Conservation (phyloP, 169 alveolate species). For the Cyclospora cayetanensis region DNA sequence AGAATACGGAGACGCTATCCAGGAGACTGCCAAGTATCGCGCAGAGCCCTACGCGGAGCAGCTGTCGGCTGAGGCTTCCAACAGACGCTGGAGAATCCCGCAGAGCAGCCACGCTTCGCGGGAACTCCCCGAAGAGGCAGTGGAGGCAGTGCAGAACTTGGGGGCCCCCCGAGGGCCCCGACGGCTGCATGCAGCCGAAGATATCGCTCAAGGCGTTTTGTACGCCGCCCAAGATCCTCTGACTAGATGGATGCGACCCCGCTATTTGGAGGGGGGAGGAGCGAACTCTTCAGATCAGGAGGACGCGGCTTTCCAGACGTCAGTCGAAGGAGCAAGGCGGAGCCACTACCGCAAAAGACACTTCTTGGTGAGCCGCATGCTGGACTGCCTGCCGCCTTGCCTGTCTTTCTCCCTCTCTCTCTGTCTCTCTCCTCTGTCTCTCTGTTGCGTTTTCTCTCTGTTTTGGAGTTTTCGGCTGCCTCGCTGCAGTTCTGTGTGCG, state of each 20-base stretch:
- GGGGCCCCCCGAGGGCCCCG: background rate
- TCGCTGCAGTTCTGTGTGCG: too few relatives aligned
- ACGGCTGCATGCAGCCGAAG: background rate
- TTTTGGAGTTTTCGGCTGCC: too few relatives aligned
- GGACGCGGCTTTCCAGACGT: background rate
- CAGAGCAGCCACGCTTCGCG: background rate
- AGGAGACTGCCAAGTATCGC: background rate
- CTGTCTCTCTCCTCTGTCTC: too few relatives aligned
- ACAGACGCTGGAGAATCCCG: background rate
- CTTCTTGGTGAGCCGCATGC: background rate
- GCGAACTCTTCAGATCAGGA: background rate
- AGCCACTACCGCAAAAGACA: background rate
- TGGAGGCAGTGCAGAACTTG: background rate
- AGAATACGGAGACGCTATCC: too few relatives aligned
- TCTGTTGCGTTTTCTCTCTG: too few relatives aligned
- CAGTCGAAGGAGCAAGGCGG: background rate
- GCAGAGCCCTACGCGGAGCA: background rate
- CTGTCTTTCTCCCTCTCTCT: too few relatives aligned
- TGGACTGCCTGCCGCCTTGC: too few relatives aligned
- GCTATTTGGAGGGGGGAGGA: background rate
- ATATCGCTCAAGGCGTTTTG: background rate
- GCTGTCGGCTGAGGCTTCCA: background rate
- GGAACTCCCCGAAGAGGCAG: background rate
- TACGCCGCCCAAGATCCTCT: background rate
- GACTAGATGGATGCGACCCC: background rate